phyloP scores from a whole-genome alignment of 2,329 filamentous ascomycete genomes.

The Cladobotryum protrusum region DNA sequence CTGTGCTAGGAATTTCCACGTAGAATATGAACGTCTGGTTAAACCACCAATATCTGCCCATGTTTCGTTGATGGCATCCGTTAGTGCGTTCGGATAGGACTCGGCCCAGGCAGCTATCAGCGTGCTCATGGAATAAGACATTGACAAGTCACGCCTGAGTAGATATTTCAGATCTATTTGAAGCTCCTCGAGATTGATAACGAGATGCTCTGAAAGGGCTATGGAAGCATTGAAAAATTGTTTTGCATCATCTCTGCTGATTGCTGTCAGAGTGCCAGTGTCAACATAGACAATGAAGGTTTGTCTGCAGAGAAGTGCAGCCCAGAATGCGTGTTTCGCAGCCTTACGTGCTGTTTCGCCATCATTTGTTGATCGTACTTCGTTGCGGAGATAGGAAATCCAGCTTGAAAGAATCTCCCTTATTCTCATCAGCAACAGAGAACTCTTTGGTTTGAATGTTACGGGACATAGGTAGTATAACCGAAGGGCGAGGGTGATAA shows the following conservation, averaged over 20 bases:
- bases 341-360: conserved; percentile 27
- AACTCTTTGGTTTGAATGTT: too few species aligned
- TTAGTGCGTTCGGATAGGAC: neutral
- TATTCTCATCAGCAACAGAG: too few species aligned
- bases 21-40: too few species aligned
- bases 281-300: conserved; percentile 23
- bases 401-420: too few species aligned
- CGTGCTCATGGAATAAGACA: conserved; percentile 8
- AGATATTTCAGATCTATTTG: conserved; percentile 4
- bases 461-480: too few species aligned
- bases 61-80: conserved; percentile 14
- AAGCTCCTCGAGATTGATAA: conserved; percentile 13
- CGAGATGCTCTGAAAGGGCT: conserved; percentile 20
- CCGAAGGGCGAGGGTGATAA: too few species aligned
- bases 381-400: too few species aligned
- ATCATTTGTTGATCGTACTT: conserved; percentile 18
- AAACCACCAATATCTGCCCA: conserved; percentile 5
- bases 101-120: neutral
- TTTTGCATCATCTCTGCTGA: neutral
- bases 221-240: conserved; percentile 20
- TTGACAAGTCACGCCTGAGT: conserved; percentile 16
- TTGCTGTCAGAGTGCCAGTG: too few species aligned
- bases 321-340: conserved; percentile 41
- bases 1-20: too few species aligned
- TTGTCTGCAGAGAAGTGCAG: conserved; percentile 49